Evolutionary conservation across 139 green algal genomes (phyloP).

Genomic region (Choricystis sp.): DNA sequence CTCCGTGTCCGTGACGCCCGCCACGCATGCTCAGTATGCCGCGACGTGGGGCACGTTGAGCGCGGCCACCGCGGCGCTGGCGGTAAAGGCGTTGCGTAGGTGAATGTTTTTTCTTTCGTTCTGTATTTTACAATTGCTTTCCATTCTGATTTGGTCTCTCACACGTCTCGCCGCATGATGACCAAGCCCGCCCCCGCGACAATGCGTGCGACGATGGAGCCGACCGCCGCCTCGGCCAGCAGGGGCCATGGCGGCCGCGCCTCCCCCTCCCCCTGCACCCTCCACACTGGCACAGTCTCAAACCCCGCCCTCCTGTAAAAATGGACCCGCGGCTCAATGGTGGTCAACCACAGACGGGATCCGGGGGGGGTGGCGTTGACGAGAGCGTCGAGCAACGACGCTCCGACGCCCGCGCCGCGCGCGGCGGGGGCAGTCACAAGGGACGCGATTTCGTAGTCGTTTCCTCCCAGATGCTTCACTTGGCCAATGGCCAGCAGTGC

Average conservation of each 20-base stretch:
- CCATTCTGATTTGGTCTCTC: background rate
- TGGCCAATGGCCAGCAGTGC: background rate
- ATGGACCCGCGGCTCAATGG: background rate
- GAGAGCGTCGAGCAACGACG: conserved; percentile 3
- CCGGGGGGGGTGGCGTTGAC: background rate
- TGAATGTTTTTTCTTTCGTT: too few species aligned
- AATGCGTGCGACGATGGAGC: conserved; percentile 13
- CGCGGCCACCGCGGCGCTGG: background rate
- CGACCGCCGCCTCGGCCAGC: conserved; percentile 13
- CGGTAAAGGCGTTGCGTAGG: background rate
- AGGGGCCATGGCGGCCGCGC: conserved; percentile 6
- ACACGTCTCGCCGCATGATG: conserved; percentile 1
- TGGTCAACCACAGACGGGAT: conserved; percentile 10
- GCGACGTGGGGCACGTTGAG: background rate
- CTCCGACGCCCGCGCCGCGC: conserved; percentile 10
- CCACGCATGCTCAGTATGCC: background rate
- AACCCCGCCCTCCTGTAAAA: conserved; percentile 15
- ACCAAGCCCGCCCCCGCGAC: conserved; percentile 11
- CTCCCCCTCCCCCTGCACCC: conserved; percentile 4
- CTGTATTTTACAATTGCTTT: too few species aligned
- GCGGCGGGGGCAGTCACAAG: background rate
- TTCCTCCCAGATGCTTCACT: background rate
- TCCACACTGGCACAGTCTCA: background rate
- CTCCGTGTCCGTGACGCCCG: background rate
- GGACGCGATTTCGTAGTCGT: conserved; percentile 1